Conservation (phyloP, 768 basidiomycete genomes). For the Leccinum pellstonianum region DNA sequence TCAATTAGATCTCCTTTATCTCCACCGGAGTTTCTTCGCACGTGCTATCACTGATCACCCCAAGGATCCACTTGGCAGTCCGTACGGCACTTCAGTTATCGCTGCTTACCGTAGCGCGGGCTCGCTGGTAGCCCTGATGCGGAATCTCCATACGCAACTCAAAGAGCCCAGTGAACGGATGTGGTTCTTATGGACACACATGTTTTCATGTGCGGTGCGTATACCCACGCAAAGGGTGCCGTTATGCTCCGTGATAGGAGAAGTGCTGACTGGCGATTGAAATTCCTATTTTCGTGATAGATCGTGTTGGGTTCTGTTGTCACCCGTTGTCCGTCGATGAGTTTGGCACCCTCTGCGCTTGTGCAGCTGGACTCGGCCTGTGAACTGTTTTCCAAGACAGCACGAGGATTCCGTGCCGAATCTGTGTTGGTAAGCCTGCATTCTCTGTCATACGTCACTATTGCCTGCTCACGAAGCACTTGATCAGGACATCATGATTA, state of each 20-base stretch:
- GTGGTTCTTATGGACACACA: conserved; percentile 52
- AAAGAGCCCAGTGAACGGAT: conserved; percentile 63
- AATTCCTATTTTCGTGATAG: conserved; percentile 24
- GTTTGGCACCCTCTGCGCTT: conserved; percentile 70
- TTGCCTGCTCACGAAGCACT: conserved; percentile 10
- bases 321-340: conserved; percentile 77
- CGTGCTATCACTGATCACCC: conserved; percentile 71
- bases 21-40: conserved; percentile 74
- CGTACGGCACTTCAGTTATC: conserved; percentile 70
- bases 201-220: conserved; percentile 64
- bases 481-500: conserved; percentile 59
- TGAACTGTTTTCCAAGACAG: conserved; percentile 69
- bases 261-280: conserved; percentile 13
- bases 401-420: conserved; percentile 60
- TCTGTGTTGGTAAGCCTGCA: conserved; percentile 55
- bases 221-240: not conserved
- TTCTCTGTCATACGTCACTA: not conserved
- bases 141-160: conserved; percentile 63
- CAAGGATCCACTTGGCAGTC: conserved; percentile 70
- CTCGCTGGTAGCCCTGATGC: conserved; percentile 67
- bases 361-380: conserved; percentile 74
- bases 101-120: conserved; percentile 74
- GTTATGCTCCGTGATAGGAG: conserved; percentile 12
- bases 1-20: conserved; percentile 58
- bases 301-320: conserved; percentile 75